Evolutionary conservation across 805 yeast species (phyloP).

Genomic region (Ogataea siamensis): DNA sequence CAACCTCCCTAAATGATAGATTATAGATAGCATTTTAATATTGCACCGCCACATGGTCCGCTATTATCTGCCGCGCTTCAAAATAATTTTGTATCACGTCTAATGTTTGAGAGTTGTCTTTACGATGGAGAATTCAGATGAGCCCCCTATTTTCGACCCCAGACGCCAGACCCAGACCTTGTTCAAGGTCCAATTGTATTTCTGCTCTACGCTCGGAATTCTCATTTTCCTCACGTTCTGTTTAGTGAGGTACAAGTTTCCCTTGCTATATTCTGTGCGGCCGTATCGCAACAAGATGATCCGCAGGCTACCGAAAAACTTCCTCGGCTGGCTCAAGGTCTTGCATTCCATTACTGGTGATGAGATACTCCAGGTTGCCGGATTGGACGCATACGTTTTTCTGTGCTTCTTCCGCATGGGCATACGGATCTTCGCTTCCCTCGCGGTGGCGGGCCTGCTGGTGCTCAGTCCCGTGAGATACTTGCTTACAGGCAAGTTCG

Average conservation of each 20-base stretch:
- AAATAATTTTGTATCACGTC: neutral
- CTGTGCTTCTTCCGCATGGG: conserved; percentile 58
- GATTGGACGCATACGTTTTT: conserved; percentile 57
- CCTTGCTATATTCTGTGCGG: conserved; percentile 55
- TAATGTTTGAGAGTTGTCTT: neutral
- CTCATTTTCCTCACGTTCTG: conserved; percentile 49
- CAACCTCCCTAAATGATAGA: conserved; percentile 5
- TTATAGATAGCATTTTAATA: conserved; percentile 3
- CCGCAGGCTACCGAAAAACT: conserved; percentile 43
- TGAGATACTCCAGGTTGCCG: conserved; percentile 55
- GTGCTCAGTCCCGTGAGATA: conserved; percentile 55
- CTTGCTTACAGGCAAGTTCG: conserved; percentile 48
- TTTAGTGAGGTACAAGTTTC: conserved; percentile 50
- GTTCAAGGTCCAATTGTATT: conserved; percentile 51
- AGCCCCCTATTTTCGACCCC: conserved; percentile 43
- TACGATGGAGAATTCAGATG: conserved; percentile 21
- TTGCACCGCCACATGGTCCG: conserved; percentile 11
- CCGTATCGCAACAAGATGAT: conserved; percentile 46
- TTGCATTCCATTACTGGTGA: conserved; percentile 46
- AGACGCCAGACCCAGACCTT: conserved; percentile 48
- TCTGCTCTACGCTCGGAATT: conserved; percentile 48
- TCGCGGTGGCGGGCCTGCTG: conserved; percentile 45
- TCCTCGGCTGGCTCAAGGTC: conserved; percentile 54
- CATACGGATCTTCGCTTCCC: conserved; percentile 42
- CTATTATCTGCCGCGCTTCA: conserved; percentile 8